phyloP scores from a whole-genome alignment of 2,329 filamentous ascomycete species.

The Fusarium chaquense region DNA sequence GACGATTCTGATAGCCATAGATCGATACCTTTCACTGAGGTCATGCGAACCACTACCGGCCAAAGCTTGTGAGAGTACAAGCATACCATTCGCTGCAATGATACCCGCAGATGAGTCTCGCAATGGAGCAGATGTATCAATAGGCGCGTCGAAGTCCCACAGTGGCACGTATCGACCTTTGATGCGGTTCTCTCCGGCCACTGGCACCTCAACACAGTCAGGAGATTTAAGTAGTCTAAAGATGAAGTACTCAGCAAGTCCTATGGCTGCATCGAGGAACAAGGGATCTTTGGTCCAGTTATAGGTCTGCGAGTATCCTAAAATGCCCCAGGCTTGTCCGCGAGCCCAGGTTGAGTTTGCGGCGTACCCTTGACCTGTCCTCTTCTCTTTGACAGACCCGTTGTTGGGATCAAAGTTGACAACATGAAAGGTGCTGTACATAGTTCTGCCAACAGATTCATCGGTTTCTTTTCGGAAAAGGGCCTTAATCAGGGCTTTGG shows the following conservation, averaged over 20 bases:
- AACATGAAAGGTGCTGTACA: slow-evolving; percentile 60
- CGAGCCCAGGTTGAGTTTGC: slow-evolving; percentile 63
- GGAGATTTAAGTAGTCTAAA: slow-evolving; percentile 53
- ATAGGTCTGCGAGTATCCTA: slow-evolving; percentile 64
- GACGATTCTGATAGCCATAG: slow-evolving; percentile 48
- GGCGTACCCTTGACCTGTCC: slow-evolving; percentile 62
- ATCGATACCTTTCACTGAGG: slow-evolving; percentile 43
- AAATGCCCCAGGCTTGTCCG: slow-evolving; percentile 65
- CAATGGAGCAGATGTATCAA: slow-evolving; percentile 48
- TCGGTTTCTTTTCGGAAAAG: slow-evolving; percentile 55
- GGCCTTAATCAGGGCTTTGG: slow-evolving; percentile 54
- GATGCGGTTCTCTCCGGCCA: slow-evolving; percentile 1
- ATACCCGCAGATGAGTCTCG: slow-evolving; percentile 55
- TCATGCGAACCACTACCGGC: slow-evolving; percentile 18
- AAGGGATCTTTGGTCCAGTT: slow-evolving; percentile 59
- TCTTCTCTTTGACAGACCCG: slow-evolving; percentile 57
- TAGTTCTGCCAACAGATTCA: slow-evolving; percentile 7
- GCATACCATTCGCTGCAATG: slow-evolving; percentile 56
- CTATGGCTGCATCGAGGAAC: slow-evolving; percentile 60
- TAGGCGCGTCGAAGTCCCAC: slow-evolving; percentile 63
- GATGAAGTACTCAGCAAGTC: slow-evolving; percentile 64
- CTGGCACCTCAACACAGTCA: slow-evolving; percentile 45
- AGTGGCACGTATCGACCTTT: slow-evolving; percentile 49
- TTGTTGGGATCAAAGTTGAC: slow-evolving; percentile 61
- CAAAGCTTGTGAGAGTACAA: slow-evolving; percentile 53